phyloP scores from a whole-genome alignment of 306 rosid species.

The Myrica gale region DNA sequence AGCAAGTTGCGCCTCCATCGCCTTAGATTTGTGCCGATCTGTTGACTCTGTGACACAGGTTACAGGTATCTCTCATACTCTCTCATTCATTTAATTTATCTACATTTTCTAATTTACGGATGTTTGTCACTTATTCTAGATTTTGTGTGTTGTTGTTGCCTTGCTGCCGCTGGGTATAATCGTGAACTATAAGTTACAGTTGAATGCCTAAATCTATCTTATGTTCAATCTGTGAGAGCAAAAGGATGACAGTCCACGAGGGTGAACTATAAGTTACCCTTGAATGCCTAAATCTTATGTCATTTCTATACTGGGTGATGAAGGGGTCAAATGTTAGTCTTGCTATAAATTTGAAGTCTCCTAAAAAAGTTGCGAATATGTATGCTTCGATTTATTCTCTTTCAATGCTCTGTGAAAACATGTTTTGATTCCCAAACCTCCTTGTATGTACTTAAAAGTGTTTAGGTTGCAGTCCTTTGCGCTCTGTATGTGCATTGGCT shows the following conservation, averaged over 20 bases:
- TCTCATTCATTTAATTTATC: no score
- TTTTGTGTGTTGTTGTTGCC: no score
- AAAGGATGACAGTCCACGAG: not conserved
- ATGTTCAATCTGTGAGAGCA: not conserved
- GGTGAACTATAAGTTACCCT: no score
- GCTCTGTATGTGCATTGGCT: not conserved
- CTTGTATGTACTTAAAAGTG: not conserved
- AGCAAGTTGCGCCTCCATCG: no score
- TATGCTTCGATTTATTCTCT: not conserved
- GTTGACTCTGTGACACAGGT: no score
- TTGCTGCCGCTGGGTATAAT: no score
- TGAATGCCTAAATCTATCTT: no score
- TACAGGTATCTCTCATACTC: no score
- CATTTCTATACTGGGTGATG: not conserved
- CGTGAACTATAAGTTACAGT: no score
- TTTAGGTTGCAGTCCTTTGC: not conserved
- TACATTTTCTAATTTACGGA: no score
- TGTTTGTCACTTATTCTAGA: no score
- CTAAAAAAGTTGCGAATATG: not conserved
- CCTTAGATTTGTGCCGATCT: no score
- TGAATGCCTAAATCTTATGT: not conserved
- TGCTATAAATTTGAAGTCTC: not conserved
- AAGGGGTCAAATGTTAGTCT: not conserved
- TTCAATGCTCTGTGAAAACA: not conserved
- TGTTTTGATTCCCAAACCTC: not conserved